Evolutionary conservation across 139 green algal species (phyloP), one percentile per base, ranked within the genome.

Genomic region (Auxenochlorella protothecoides): DNA sequence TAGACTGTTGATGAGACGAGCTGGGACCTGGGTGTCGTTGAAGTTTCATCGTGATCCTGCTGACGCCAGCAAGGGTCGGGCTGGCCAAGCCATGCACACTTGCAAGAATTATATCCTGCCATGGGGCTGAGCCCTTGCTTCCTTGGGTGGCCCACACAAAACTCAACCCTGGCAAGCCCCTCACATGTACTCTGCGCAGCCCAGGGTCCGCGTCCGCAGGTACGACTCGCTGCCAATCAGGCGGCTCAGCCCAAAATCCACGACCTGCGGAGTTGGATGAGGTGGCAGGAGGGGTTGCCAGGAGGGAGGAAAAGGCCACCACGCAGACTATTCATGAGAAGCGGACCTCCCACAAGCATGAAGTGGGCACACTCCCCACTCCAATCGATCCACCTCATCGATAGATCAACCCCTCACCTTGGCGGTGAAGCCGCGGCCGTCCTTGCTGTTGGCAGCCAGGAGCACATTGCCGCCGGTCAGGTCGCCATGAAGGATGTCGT

Each of bases 211-310:
- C 15, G 77, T 82, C 53, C 68, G 68, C 63, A 79, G 68, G 59
- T 68, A 80, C 66, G 68, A 69, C 63, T 59, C 67, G 56, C 55
- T 72, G 66, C 80, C 83, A 44, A 44, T 44, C 59, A 91, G 79
- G 4, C 88, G 72, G 13, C 71, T 83, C 10, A 92, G 69, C 4
- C 89, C 89, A 83, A 94, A 93, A 69, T 94, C 89, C 7, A 86
- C 86, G 9, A 92, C 75, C 84, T 90, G 84, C 68, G 12, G 12
- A 6, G 10, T 6, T 71, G 54, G 67, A 10, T 5, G 13, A 0
- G 54, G 67, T 14, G 53, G 8, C 12, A 15, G 8, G 53, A 68
- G 62, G 12, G 12, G 57, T 62, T 9, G 2, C 57, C 9, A 16
- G 6, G 0, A 16, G 14, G 62, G 4, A 12, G 3, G 12, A 66